phyloP scores from a whole-genome alignment of 805 yeast species.

The Scheffersomyces amazonensis region DNA sequence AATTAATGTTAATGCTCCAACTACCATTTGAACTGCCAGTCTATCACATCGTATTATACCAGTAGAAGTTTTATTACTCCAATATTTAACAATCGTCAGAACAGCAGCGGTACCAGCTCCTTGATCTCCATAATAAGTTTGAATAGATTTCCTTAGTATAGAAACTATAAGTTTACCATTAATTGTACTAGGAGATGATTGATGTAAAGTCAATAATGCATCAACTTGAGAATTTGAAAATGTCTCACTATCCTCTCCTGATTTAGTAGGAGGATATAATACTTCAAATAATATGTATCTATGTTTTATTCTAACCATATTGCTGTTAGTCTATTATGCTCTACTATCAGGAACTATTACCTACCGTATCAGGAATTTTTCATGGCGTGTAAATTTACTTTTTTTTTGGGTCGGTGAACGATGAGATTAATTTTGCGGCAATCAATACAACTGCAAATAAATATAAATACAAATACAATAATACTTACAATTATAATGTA shows the following conservation, averaged over 20 bases:
- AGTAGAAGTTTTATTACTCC: slow-evolving; percentile 74
- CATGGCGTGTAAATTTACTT: background rate
- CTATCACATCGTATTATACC: slow-evolving; percentile 81
- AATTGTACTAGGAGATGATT: slow-evolving; percentile 46
- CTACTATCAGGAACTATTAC: too few species aligned
- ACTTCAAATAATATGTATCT: slow-evolving; percentile 82
- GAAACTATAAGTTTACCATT: slow-evolving; percentile 49
- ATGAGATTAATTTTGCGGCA: too few species aligned
- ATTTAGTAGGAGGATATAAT: slow-evolving; percentile 52
- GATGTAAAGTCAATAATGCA: slow-evolving; percentile 47
- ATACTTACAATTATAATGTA: slow-evolving; percentile 78
- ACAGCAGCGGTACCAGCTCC: slow-evolving; percentile 67
- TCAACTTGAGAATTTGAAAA: slow-evolving; percentile 30
- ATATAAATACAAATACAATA: too few species aligned
- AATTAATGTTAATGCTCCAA: slow-evolving; percentile 65
- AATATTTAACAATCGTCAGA: slow-evolving; percentile 69
- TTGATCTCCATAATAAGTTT: slow-evolving; percentile 70
- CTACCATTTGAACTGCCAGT: slow-evolving; percentile 55
- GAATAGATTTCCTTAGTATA: slow-evolving; percentile 54
- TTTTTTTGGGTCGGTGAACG: background rate
- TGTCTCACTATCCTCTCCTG: slow-evolving; percentile 12
- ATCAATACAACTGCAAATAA: too few species aligned
- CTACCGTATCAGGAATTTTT: too few species aligned
- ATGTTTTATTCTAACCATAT: slow-evolving; percentile 86
- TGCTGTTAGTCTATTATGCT: slow-evolving; percentile 1